These are phyloP conservation scores for Fabrea salina DNA, from an alignment of 169 alveolate species.

Conservation along the genomic window DNA sequence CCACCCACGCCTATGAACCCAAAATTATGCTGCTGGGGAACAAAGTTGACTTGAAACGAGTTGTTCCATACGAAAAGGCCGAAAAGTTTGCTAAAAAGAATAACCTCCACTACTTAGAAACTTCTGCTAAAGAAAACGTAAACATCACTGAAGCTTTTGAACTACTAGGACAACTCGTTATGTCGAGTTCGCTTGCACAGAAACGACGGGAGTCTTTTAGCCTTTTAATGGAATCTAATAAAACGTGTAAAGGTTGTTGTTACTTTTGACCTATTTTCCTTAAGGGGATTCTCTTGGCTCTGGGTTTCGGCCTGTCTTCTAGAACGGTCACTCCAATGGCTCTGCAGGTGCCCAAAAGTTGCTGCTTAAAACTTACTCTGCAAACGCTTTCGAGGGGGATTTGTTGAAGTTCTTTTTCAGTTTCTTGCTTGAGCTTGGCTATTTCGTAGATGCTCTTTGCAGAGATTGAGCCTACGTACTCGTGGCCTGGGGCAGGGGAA, in stretches of 20 bases:
- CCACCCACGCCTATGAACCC: conserved; percentile 31
- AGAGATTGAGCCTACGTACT: conserved; percentile 35
- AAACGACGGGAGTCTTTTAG: no score
- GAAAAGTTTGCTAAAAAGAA: conserved; percentile 35
- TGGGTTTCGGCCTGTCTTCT: conserved; percentile 35
- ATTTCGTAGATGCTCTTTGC: conserved; percentile 50
- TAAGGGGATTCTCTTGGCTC: background rate
- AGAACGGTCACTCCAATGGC: conserved; percentile 52
- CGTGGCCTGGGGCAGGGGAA: conserved; percentile 37
- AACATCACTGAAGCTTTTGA: conserved; percentile 34
- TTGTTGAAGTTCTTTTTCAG: conserved; percentile 22
- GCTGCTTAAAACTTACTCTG: background rate
- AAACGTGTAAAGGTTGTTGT: no score
- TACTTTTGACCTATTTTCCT: conserved; percentile 27
- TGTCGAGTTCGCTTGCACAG: no score
- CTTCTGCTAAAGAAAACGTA: conserved; percentile 28
- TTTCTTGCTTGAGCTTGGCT: conserved; percentile 51
- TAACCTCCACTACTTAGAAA: conserved; percentile 23
- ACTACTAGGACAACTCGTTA: conserved; percentile 31
- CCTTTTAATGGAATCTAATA: no score
- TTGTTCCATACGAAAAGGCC: conserved; percentile 34
- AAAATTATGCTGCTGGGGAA: conserved; percentile 66
- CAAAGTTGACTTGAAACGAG: conserved; percentile 65
- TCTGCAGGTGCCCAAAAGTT: conserved; percentile 41
- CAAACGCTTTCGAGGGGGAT: conserved; percentile 47